Base-by-base conservation (phyloP, 225 moss, liverwort and hornwort species). In the Sphagnum tenellum region DNA sequence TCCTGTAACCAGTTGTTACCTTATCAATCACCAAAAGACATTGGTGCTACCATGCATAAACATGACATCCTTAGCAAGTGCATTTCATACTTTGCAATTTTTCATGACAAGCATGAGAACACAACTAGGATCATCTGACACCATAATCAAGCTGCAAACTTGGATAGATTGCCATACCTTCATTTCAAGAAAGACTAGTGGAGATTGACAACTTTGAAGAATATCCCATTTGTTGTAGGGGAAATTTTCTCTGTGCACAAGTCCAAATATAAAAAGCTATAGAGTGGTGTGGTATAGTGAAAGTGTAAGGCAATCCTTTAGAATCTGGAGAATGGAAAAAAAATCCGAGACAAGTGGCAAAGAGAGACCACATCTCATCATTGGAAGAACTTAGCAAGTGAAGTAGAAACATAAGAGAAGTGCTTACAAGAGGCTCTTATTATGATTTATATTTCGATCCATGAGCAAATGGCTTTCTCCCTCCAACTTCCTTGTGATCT, bases 201-300 rank as follows among this genome's bases (percentile, higher is more conserved):
- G 88, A 75, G 93, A 93, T 66, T 90, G 93, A 70, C 81, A 88
- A 82, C 86, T 88, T 73, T 89, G 86, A 62, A 93, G 82, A 72
- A 88, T 78, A 79, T 89, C 88, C 63, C 88, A 85, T 82, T 93
- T 93, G 86, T 82, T 89, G 83, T 90, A 88, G 67, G 93, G 88
- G 74, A 81, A 78, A 82, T 86, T 90, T 77, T 90, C 93, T 86
- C 93, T 93, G 89, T 78, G 64, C 67, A 78, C 60, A 75, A 73
- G 29, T 29, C 29, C 29, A 29, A 1, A 29, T 56, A 1, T 1
- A 9, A 9, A 56, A 56, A 56, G 55, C 55, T 56, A 56, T 56
- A 56, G n/a, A 9, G 9, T n/a, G n/a, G n/a, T 56, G 9, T 9
- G n/a, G n/a, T n/a, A 56, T 56, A 9, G n/a, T 56, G 9, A 56